phyloP scores from a whole-genome alignment of 2,329 filamentous ascomycete genomes.

The Chaetomium olivaceum region DNA sequence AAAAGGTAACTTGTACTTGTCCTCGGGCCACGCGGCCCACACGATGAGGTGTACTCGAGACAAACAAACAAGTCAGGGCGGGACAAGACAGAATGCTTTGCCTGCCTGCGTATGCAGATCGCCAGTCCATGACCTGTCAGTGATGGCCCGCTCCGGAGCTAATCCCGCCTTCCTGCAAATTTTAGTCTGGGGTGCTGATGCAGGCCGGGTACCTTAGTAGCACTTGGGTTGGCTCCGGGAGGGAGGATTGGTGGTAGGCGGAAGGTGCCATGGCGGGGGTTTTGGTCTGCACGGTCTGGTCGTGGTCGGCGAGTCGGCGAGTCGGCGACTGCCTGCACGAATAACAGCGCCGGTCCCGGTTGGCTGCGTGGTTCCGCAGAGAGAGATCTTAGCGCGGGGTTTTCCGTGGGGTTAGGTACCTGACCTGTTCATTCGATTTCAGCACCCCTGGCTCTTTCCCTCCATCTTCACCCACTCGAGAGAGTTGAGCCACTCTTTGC shows the following conservation, averaged over 20 bases:
- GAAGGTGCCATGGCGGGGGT: not conserved
- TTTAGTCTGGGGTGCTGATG: not conserved
- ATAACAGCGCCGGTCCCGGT: constrained; percentile 19
- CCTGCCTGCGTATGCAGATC: constrained; percentile 4
- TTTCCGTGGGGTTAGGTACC: constrained; percentile 27
- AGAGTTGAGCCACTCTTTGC: not conserved
- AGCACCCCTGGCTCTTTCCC: not conserved
- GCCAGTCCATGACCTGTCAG: constrained; percentile 7
- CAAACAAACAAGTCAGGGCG: not conserved
- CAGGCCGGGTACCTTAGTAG: constrained; percentile 4
- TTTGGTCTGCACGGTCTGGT: constrained; percentile 15
- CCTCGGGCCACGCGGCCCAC: not conserved
- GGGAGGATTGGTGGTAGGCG: not conserved
- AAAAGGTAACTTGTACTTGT: constrained; percentile 14
- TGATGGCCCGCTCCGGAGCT: constrained; percentile 5
- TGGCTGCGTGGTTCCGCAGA: constrained; percentile 25
- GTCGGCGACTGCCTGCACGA: constrained; percentile 8
- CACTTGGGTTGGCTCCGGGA: not conserved
- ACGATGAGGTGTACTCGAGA: constrained; percentile 9
- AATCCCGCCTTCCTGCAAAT: constrained; percentile 4
- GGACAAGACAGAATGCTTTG: not conserved
- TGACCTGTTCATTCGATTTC: not conserved
- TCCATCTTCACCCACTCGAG: not conserved
- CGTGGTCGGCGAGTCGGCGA: constrained; percentile 12
- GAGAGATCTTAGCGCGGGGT: constrained; percentile 32